Conservation (phyloP, 768 basidiomycete species). For the Auricularia cornea region DNA sequence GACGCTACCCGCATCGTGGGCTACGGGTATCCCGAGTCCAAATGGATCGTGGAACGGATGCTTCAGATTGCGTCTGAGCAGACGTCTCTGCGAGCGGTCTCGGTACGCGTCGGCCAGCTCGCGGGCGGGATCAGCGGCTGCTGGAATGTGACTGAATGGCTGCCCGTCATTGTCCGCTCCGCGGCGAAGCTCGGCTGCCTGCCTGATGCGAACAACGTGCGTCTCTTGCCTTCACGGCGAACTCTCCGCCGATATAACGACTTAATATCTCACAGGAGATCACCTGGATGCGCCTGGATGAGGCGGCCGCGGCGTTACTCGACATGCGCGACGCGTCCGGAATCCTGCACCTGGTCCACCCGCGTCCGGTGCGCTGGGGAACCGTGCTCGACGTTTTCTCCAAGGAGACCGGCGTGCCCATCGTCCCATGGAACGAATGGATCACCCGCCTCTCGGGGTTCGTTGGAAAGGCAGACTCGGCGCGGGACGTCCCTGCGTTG, state of each 20-base stretch:
- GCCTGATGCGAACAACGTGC: conserved; percentile 24
- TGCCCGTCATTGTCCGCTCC: conserved; percentile 33
- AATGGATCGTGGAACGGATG: conserved; percentile 31
- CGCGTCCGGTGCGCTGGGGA: no score
- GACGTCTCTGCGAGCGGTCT: conserved; percentile 22
- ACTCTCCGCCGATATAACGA: not conserved
- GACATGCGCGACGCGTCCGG: no score
- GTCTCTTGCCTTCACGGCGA: conserved; percentile 7
- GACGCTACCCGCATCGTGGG: not conserved
- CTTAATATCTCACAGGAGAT: not conserved
- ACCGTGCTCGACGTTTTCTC: no score
- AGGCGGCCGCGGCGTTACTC: not conserved
- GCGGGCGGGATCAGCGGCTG: conserved; percentile 27
- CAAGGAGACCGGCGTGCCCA: no score
- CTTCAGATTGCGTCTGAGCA: conserved; percentile 23
- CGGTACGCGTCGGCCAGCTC: conserved; percentile 34
- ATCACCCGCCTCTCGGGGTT: no score
- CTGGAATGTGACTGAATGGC: conserved; percentile 38
- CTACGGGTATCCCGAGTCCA: conserved; percentile 38
- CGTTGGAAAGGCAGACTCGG: no score
- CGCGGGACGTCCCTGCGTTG: no score
- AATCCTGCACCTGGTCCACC: no score
- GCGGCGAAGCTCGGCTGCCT: conserved; percentile 25
- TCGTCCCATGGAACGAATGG: no score
- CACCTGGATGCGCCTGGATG: conserved; percentile 17